Evolutionary conservation across 78 protist genomes (phyloP).

Genomic region (Dictyostelium firmibasis): DNA sequence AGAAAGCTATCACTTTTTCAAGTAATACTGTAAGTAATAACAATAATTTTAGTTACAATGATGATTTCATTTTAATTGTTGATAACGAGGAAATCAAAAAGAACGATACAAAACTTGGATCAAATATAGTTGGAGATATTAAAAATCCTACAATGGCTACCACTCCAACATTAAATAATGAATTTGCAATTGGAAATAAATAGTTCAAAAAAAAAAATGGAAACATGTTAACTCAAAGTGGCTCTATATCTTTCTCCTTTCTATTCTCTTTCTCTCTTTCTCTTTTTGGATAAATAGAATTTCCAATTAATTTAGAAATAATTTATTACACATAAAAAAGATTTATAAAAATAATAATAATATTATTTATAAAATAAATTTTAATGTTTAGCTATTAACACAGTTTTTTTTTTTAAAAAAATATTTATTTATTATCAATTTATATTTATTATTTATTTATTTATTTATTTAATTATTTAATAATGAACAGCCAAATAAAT

Average conservation of each 20-base stretch:
- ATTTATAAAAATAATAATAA: too few relatives aligned
- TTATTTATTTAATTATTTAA: not conserved
- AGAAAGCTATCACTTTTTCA: constrained; percentile 1
- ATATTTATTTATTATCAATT: too few relatives aligned
- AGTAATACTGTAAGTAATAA: constrained; percentile 56
- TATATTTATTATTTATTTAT: not conserved
- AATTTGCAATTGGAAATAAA: too few relatives aligned
- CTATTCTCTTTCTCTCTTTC: not conserved
- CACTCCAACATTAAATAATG: too few relatives aligned
- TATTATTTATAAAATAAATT: not conserved
- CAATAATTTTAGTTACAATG: not conserved
- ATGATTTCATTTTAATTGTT: not conserved
- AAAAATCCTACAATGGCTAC: too few relatives aligned
- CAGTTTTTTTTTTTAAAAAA: too few relatives aligned
- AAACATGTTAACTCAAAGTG: too few relatives aligned
- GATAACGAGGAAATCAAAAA: not conserved
- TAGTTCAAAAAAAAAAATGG: too few relatives aligned
- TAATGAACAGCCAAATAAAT: constrained; percentile 25
- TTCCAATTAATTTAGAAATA: too few relatives aligned
- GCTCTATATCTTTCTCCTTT: not conserved
- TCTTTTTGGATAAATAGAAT: not conserved
- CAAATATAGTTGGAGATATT: not conserved
- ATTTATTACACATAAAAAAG: too few relatives aligned
- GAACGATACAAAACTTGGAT: not conserved
- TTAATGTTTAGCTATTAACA: not conserved